These are phyloP conservation scores for Puccinia sorghi DNA, from an alignment of 1,284 basidiomycete genomes.

Conservation along the genomic window DNA sequence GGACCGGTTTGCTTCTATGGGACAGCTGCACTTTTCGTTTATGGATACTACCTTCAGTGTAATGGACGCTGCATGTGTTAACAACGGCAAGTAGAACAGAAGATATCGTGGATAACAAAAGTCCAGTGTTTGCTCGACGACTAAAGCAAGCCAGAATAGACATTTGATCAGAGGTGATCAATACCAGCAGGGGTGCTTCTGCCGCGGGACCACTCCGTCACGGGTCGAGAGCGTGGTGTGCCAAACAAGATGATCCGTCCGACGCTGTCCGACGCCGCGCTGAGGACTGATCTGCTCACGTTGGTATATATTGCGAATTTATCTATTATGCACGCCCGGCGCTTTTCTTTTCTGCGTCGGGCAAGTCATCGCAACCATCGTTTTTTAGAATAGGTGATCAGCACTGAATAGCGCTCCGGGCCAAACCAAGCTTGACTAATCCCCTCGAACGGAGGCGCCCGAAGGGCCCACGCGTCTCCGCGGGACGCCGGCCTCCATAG, in stretches of 20 bases:
- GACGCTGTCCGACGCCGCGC: not conserved
- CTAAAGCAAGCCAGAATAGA: not conserved
- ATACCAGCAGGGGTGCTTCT: not conserved
- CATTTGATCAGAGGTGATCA: conserved; percentile 1
- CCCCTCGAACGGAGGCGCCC: too few species aligned
- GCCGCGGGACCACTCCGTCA: not conserved
- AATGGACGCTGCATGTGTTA: conserved; percentile 14
- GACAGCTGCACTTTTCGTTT: not conserved
- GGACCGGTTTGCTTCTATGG: not conserved
- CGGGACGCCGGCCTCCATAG: too few species aligned
- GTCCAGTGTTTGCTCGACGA: not conserved
- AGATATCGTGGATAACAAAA: not conserved
- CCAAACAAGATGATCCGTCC: not conserved
- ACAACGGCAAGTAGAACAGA: not conserved
- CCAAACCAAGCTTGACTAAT: too few species aligned
- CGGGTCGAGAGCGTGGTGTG: not conserved
- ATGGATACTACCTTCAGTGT: not conserved
- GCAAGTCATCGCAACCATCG: not conserved
- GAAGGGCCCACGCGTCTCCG: too few species aligned
- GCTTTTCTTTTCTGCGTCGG: not conserved
- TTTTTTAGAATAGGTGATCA: too few species aligned
- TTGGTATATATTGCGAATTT: too few species aligned
- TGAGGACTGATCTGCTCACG: not conserved
- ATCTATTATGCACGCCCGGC: too few species aligned
- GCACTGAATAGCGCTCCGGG: too few species aligned